Conservation (phyloP, 108 stramenopile species). For the Cylindrotheca closterium region DNA sequence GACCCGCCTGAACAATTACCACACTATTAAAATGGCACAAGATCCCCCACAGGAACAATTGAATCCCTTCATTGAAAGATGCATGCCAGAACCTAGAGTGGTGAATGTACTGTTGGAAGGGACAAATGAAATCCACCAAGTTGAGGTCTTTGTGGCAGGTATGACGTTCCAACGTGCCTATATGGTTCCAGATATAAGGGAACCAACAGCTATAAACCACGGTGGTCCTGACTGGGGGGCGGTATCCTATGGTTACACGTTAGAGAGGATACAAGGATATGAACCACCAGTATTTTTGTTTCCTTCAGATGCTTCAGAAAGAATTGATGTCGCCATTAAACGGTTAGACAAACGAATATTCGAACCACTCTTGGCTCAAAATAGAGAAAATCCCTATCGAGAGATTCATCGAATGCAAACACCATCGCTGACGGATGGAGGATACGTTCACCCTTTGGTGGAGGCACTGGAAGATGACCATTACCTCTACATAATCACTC, state of each 20-base stretch:
- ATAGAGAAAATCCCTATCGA: constrained; percentile 22
- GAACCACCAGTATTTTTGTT: not conserved
- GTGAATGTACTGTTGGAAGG: not conserved
- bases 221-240: not conserved
- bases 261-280: not conserved
- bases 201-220: not conserved
- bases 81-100: not conserved
- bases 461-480: constrained; percentile 38
- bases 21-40: too few species aligned
- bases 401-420: constrained; percentile 27
- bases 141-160: not conserved
- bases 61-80: not conserved
- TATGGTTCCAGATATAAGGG: not conserved
- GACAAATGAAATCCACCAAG: not conserved
- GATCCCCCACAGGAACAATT: not conserved
- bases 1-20: too few species aligned
- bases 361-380: not conserved
- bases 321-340: constrained; percentile 26
- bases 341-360: constrained; percentile 14
- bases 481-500: constrained; percentile 56
- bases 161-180: not conserved
- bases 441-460: constrained; percentile 19
- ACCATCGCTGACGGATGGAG: constrained; percentile 18
- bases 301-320: not conserved
- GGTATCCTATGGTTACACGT: not conserved